Percentiles rank a stretch among this genome's conserved stretches.
These are phyloP conservation scores for Sparassis latifolia DNA, from an alignment of 1,284 basidiomycete genomes.

Conservation along the genomic window DNA sequence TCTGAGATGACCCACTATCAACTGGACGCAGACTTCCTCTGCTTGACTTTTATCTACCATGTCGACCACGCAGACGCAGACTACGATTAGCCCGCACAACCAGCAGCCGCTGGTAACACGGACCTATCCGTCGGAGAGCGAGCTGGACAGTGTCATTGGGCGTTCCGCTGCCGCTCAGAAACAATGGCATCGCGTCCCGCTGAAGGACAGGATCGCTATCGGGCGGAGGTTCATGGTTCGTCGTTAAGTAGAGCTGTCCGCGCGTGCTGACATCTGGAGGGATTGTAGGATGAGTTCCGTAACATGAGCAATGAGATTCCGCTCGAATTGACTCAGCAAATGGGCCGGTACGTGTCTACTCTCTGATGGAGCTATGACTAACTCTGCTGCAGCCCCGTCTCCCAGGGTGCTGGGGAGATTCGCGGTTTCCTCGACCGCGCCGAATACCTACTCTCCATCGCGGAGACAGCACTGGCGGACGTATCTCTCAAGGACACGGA, in stretches of 20 bases:
- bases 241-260: neutral
- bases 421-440: conserved; percentile 78
- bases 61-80: conserved; percentile 34
- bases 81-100: conserved; percentile 64
- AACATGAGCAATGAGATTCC: conserved; percentile 65
- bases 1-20: neutral
- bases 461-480: conserved; percentile 71
- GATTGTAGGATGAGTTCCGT: conserved; percentile 65
- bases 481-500: conserved; percentile 71
- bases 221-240: conserved; percentile 73
- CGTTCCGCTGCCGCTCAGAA: conserved; percentile 64
- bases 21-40: neutral
- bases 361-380: neutral
- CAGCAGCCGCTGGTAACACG: conserved; percentile 54
- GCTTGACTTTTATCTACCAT: conserved; percentile 1
- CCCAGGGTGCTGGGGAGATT: conserved; percentile 74
- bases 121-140: conserved; percentile 44
- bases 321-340: conserved; percentile 71
- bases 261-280: neutral
- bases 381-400: conserved; percentile 55
- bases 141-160: conserved; percentile 57
- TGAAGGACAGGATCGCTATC: conserved; percentile 69
- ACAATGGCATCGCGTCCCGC: conserved; percentile 61
- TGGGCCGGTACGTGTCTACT: conserved; percentile 57
- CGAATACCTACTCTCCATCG: conserved; percentile 82